These are phyloP conservation scores for Casuarina equisetifolia DNA, from an alignment of 306 rosid species.

Conservation along the genomic window DNA sequence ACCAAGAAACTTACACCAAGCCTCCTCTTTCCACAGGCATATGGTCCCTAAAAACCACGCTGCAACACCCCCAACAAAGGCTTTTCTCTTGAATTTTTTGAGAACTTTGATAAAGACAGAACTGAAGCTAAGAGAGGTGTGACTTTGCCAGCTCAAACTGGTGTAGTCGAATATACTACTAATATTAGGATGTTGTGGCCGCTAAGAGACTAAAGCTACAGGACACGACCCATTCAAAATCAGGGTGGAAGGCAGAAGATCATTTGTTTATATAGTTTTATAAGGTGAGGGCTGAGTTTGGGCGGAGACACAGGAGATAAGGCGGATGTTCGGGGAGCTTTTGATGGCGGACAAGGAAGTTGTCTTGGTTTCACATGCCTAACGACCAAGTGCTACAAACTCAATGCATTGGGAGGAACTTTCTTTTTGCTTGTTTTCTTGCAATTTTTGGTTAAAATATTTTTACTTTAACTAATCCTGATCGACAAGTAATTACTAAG, in stretches of 20 bases:
- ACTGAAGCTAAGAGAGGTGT: constrained; percentile 8
- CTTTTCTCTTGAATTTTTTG: neutral
- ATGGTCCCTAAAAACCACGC: constrained; percentile 23
- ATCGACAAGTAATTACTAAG: neutral
- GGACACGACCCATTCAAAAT: too few species aligned
- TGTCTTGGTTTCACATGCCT: constrained; percentile 23
- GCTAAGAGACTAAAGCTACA: constrained; percentile 1
- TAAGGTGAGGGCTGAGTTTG: constrained; percentile 18
- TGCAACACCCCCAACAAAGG: neutral
- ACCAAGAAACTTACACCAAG: neutral
- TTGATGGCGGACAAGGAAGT: constrained; percentile 48
- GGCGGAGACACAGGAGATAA: constrained; percentile 41
- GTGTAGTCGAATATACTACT: neutral
- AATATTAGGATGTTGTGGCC: constrained; percentile 5
- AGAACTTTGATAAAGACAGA: constrained; percentile 26
- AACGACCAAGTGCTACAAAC: constrained; percentile 5
- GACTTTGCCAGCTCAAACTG: constrained; percentile 31
- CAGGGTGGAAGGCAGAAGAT: neutral
- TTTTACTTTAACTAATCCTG: neutral
- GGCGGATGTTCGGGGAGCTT: constrained; percentile 49
- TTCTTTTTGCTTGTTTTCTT: neutral
- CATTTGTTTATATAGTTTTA: neutral
- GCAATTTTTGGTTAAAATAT: neutral
- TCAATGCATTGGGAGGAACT: neutral
- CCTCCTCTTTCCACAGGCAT: constrained; percentile 14